Percentiles rank a stretch among this genome's conserved stretches.
Conservation (phyloP, 1,139 yeast genomes). For the Kluyveromyces sp. region DNA sequence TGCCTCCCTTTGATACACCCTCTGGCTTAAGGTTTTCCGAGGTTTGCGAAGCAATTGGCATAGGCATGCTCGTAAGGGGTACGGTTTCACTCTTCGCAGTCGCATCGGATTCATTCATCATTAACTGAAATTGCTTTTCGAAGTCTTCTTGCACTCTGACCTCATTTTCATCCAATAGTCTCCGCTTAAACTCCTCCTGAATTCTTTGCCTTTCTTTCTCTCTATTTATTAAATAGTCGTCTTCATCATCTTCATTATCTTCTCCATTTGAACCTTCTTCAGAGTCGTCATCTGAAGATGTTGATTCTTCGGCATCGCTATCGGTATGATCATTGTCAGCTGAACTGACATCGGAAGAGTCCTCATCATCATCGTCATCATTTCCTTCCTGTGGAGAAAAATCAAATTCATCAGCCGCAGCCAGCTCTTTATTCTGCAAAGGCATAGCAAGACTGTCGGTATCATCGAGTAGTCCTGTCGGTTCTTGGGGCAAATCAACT, state of each 20-base stretch:
- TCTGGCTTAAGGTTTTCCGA: not conserved
- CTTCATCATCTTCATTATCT: conserved; percentile 15
- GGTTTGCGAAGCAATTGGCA: conserved; percentile 11
- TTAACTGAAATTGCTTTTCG: conserved; percentile 46
- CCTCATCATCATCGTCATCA: conserved; percentile 11
- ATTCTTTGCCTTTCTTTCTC: conserved; percentile 27
- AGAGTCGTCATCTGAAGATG: not conserved
- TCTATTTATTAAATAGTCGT: conserved; percentile 27
- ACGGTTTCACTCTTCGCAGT: conserved; percentile 31
- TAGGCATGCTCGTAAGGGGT: conserved; percentile 22
- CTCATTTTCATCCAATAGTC: conserved; percentile 36
- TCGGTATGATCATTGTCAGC: not conserved
- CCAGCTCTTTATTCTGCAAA: conserved; percentile 15
- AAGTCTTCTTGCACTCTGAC: conserved; percentile 43
- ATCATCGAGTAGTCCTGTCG: not conserved
- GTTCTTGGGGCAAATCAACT: conserved; percentile 10
- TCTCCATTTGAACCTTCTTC: not conserved
- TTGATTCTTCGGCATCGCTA: not conserved
- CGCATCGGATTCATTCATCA: conserved; percentile 45
- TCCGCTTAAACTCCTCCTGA: conserved; percentile 34
- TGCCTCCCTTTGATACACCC: conserved; percentile 16
- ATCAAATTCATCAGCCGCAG: not conserved
- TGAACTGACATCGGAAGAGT: no score
- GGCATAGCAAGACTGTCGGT: conserved; percentile 24
- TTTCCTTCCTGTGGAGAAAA: conserved; percentile 6